phyloP scores from a whole-genome alignment of 306 rosid genomes.

The Casuarina equisetifolia region DNA sequence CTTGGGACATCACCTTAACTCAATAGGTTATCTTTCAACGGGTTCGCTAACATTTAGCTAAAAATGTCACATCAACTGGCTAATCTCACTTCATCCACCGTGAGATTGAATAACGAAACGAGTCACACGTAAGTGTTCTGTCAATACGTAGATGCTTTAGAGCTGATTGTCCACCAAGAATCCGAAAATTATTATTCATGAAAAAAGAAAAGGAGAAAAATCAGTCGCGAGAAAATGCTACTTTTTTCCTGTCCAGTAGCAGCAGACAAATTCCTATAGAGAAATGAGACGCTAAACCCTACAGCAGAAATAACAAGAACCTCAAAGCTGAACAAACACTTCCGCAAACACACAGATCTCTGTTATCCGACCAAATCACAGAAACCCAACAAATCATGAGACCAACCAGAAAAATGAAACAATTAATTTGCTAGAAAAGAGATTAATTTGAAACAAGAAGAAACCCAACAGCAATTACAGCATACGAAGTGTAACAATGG shows the following conservation, averaged over 20 bases:
- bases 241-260: background rate
- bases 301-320: background rate
- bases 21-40: no score
- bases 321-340: background rate
- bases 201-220: background rate
- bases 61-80: no score
- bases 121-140: no score
- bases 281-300: no score
- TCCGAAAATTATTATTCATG: background rate
- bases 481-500: background rate
- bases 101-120: no score
- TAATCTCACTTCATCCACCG: no score
- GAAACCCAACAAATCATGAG: background rate
- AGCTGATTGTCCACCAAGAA: background rate
- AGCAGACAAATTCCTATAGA: background rate
- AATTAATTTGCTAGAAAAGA: background rate
- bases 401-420: background rate
- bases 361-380: background rate
- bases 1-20: no score
- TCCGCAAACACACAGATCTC: constrained; percentile 8
- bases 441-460: background rate
- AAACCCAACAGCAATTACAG: background rate
- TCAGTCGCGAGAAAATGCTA: background rate
- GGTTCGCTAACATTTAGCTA: no score
- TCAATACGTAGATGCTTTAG: background rate